Conservation (phyloP, 164 flowering plant genomes). For the Stephania japonica region DNA sequence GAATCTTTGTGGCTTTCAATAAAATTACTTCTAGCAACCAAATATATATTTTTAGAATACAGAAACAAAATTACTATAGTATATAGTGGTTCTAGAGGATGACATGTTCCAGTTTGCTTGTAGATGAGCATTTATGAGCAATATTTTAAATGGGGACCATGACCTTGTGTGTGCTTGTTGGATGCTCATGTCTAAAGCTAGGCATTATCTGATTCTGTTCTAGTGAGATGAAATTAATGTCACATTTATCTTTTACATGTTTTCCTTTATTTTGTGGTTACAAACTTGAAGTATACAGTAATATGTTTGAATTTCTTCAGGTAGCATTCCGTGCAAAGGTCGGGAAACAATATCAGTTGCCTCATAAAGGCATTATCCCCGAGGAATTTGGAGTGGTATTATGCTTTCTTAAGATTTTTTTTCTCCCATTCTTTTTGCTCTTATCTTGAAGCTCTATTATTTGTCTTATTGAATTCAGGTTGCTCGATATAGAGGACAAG, state of each 20-base stretch:
- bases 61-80: neutral
- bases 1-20: too few relatives aligned
- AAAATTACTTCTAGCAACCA: neutral
- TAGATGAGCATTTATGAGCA: neutral
- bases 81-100: neutral
- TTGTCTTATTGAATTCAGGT: conserved; percentile 39
- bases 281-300: neutral
- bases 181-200: neutral
- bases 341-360: conserved; percentile 84
- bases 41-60: neutral
- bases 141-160: neutral
- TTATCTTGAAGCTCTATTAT: conserved; percentile 10
- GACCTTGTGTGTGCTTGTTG: neutral
- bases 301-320: conserved; percentile 32
- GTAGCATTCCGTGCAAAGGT: conserved; percentile 96
- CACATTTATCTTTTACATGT: neutral
- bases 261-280: neutral
- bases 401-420: neutral
- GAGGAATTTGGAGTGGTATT: conserved; percentile 98
- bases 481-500: conserved; percentile 97
- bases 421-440: neutral
- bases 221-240: neutral
- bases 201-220: neutral
- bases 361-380: conserved; percentile 90
- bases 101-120: neutral